Evolutionary conservation across 2,329 filamentous ascomycete genomes (phyloP), one percentile per base, ranked within the genome.

Genomic region (Penicillium sp.): DNA sequence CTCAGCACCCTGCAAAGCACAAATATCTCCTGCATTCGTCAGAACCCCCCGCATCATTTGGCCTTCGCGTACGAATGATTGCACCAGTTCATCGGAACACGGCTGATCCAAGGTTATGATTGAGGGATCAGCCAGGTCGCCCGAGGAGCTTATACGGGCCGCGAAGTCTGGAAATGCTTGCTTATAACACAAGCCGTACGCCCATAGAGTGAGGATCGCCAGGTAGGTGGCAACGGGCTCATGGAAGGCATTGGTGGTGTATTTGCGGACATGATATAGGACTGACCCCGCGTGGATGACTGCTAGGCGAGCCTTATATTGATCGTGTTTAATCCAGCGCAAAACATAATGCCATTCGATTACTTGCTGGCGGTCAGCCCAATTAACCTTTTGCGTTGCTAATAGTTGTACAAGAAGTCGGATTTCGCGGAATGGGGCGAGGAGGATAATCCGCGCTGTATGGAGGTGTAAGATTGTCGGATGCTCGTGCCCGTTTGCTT

Each of bases 11-110:
- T 74, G 68, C 2, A 64, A 60, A 5, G 67, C 69, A 66, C 77
- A 82, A 5, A 86, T 73, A 66, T 86, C 81, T 0, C 85, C 85
- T 1, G 86, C 83, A 3, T 83, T 83, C 8, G 78, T 81, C 8
- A 87, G 76, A 62, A 83, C 79, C 0, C 80, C 84, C 19, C 75
- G 76, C 80, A 87, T 85, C 3, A 67, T 74, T 31, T 80, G 74
- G 0, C 85, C 85, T 17, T 79, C 75, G 11, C 80, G 75, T 0
- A 87, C 83, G 68, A 84, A 87, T 1, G 82, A 71, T 66, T 87
- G 85, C 1, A 86, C 84, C 53, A 87, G 77, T 66, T 87, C 85
- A 68, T 87, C 85, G 64, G 87, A 84, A 2, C 81, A 81, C 0
- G 85, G 85, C 9, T 84, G 76, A 60, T 88, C 85, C 0, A 88